Evolutionary conservation across 2,329 filamentous ascomycete genomes (phyloP), one percentile per base, ranked within the genome.

Genomic region (Pseudomassariella vexata): DNA sequence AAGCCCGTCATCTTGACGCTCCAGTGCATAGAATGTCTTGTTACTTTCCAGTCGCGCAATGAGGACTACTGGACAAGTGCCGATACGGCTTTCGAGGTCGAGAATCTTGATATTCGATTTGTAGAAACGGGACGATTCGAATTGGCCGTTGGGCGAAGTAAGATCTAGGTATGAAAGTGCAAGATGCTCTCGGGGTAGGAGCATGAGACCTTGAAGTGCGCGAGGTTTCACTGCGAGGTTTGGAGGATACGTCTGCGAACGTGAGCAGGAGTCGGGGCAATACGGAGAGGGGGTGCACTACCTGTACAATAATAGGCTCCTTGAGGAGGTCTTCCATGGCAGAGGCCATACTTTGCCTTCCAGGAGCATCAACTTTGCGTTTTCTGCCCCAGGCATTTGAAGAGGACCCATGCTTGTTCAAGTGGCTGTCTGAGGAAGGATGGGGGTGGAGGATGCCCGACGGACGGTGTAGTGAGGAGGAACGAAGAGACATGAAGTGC

Each of bases 121-220:
- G 50, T 76, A 82, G 27, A 73, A 64, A 30, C 72, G 71, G 29
- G 68, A 70, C 16, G 61, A 62, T 10, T 69, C 62, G 15, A 77
- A 62, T 14, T 68, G 67, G 42, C 65, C 67, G 22, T 62, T 60
- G 8, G 68, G 66, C 9, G 63, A 56, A 15, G 62, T 54, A 23
- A 78, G 64, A 47, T 83, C 79, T 36, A 85, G 68, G 42, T 55
- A 72, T 2, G 76, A 74, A n/a, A 84, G 59, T 5, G 73, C 62
- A 5, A 84, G 62, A 38, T 70, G 60, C 43, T 78, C 65, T 44
- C 81, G 73, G 18, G 75, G 69, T 4, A 85, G 57, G 17, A 84
- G 59, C 65, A 81, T 74, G 30, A 82, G 52, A 3, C 76, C 76
- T 30, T 75, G 68, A 30, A 82, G 59, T 16, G 65, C 66, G 37